Percentiles rank a stretch among this genome's conserved stretches.
These are phyloP conservation scores for Leptomonas pyrrhocoris DNA, from an alignment of 208 protist species.

Conservation along the genomic window DNA sequence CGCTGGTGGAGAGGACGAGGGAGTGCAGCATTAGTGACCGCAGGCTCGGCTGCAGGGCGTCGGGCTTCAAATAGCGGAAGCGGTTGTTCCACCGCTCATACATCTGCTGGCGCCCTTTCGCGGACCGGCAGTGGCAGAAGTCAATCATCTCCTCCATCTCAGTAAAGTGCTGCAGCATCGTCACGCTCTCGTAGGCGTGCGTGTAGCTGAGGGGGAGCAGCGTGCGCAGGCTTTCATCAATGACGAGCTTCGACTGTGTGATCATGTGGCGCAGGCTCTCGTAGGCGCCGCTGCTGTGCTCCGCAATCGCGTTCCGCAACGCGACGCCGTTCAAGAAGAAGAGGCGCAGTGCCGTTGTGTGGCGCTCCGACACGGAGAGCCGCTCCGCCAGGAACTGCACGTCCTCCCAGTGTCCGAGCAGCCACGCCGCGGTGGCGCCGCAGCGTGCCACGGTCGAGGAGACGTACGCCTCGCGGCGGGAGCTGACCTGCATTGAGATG, in stretches of 20 bases:
- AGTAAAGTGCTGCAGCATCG: constrained; percentile 97
- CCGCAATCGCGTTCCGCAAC: constrained; percentile 52
- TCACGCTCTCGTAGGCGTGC: constrained; percentile 95
- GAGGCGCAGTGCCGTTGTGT: constrained; percentile 60
- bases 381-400: constrained; percentile 74
- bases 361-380: constrained; percentile 69
- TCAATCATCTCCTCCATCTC: constrained; percentile 99
- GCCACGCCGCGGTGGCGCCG: constrained; percentile 86
- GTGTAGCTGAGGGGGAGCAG: constrained; percentile 87
- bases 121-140: constrained; percentile 59
- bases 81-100: constrained; percentile 80
- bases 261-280: constrained; percentile 58
- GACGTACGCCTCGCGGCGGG: constrained; percentile 25
- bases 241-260: constrained; percentile 68
- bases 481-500: constrained; percentile 56
- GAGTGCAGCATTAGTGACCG: constrained; percentile 96
- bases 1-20: constrained; percentile 91
- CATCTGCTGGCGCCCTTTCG: constrained; percentile 67
- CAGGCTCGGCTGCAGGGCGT: constrained; percentile 92
- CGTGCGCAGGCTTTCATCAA: constrained; percentile 89
- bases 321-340: constrained; percentile 78
- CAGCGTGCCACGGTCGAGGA: constrained; percentile 76
- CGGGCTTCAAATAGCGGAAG: constrained; percentile 87
- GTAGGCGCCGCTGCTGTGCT: constrained; percentile 34
- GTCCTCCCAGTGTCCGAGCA: constrained; percentile 83